These are phyloP conservation scores for Spinacia oleracea DNA, from an alignment of 179 eudicot species.

Conservation along the genomic window DNA sequence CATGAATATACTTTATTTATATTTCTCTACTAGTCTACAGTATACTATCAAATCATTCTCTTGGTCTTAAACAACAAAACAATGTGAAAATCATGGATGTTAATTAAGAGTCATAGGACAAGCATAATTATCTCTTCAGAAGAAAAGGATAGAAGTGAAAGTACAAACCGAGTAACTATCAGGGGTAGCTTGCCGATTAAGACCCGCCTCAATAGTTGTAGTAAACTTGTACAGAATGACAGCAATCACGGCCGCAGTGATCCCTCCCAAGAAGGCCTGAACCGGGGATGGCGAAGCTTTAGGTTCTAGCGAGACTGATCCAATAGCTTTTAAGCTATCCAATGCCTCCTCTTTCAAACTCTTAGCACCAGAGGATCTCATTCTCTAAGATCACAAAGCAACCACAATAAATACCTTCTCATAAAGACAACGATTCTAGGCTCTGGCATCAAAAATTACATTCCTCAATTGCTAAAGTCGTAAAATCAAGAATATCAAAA, in stretches of 20 bases:
- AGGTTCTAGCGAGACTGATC: slow-evolving; percentile 40
- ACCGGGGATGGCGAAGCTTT: slow-evolving; percentile 62
- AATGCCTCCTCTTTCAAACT: slow-evolving; percentile 84
- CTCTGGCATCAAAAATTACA: background rate
- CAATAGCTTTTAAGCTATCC: slow-evolving; percentile 79
- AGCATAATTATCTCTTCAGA: background rate
- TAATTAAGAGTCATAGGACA: background rate
- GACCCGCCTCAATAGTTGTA: slow-evolving; percentile 71
- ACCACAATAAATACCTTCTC: slow-evolving; percentile 13
- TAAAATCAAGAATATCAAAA: background rate
- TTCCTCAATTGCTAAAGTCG: background rate
- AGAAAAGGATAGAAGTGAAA: slow-evolving; percentile 5
- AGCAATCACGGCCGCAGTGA: slow-evolving; percentile 83
- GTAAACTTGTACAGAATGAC: slow-evolving; percentile 87
- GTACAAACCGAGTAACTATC: slow-evolving; percentile 74
- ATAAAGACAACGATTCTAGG: background rate
- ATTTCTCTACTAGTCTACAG: background rate
- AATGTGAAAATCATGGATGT: background rate
- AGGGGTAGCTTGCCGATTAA: slow-evolving; percentile 71
- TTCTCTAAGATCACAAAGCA: slow-evolving; percentile 45
- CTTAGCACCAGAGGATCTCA: slow-evolving; percentile 77
- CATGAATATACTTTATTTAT: background rate
- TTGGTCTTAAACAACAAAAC: no score
- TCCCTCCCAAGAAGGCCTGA: slow-evolving; percentile 77
- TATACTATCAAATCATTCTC: background rate